Evolutionary conservation across 2,329 filamentous ascomycete genomes (phyloP), one percentile per base, ranked within the genome.

Genomic region (Fusarium dlaminii): DNA sequence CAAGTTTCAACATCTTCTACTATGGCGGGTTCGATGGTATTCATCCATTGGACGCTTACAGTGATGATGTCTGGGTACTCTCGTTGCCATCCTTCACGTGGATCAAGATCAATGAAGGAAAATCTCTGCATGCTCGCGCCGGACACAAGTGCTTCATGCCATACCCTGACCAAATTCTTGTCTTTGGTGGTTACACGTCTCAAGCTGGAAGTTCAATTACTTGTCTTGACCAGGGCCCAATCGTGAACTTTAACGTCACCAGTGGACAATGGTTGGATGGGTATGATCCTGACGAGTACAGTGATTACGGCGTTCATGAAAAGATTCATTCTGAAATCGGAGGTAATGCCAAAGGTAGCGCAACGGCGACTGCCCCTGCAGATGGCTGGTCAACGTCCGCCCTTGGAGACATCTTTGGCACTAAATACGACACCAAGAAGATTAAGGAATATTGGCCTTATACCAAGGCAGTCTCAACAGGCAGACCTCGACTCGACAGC

Each of bases 1-100:
- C 92, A 17, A 94, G 91, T 66, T 93, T 92, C 81, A 95, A 95
- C 79, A 91, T 97, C 56, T 95, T 96, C 84, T 94, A 94, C 83
- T 96, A 94, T 76, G 94, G 93, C 22, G 94, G 94, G 0, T 95
- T 92, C 78, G 83, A 90, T 65, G 90, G 89, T 0, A 73, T 90
- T 11, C 66, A 87, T 63, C 34, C 67, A 1, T 58, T 49, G 0
- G 67, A 82, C 1, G 68, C 80, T 22, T 89, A 86, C 72, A 86
- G 81, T 61, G 90, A 94, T 68, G 92, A 94, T 52, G 92, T 96
- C 80, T 96, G 93, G 93, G 91, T 95, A 29, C 84, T 96, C 18
- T 94, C 93, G 1, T 83, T 97, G 11, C 94, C 94, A 0, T 92
- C 91, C 0, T 97, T 97, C 80, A 93, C 90, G 9, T 96, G 94